phyloP scores from a whole-genome alignment of 2,329 filamentous ascomycete species.

The Macrophomina phaseolina region DNA sequence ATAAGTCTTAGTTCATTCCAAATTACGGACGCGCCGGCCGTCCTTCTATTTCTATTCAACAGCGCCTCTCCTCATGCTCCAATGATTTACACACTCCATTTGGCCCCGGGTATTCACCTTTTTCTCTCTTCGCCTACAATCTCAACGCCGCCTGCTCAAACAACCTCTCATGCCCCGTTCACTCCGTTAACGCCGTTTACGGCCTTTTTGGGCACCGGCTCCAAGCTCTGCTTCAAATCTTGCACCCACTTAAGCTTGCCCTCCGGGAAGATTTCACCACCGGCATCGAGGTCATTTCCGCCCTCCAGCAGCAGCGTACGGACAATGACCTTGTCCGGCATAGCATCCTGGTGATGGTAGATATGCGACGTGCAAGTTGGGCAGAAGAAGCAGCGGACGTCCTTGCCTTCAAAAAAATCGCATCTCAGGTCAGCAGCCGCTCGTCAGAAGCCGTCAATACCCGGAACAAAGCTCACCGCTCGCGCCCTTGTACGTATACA shows the following conservation, averaged over 20 bases:
- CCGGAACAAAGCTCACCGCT: conserved; percentile 33
- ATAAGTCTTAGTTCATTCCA: too few relatives aligned
- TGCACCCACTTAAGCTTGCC: conserved; percentile 43
- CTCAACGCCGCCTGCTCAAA: neutral
- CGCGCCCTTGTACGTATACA: conserved; percentile 42
- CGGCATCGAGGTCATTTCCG: conserved; percentile 41
- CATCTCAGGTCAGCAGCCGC: neutral
- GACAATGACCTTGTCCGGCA: conserved; percentile 48
- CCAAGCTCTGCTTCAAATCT: conserved; percentile 34
- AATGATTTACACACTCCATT: neutral
- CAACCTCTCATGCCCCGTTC: neutral
- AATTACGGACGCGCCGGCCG: too few relatives aligned
- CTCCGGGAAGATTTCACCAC: conserved; percentile 47
- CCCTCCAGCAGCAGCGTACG: conserved; percentile 47
- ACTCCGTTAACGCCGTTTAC: conserved; percentile 6
- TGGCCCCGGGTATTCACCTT: neutral
- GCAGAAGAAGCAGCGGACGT: conserved; percentile 47
- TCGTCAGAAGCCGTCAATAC: neutral
- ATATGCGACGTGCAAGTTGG: conserved; percentile 47
- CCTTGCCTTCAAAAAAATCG: conserved; percentile 34
- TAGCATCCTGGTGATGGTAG: conserved; percentile 48
- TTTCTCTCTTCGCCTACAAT: neutral
- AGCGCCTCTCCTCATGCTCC: neutral
- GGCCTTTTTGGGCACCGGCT: neutral
- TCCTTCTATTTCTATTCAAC: neutral